Base-by-base conservation (phyloP, 495 filamentous ascomycete species). In the Tricharina praecox region DNA sequence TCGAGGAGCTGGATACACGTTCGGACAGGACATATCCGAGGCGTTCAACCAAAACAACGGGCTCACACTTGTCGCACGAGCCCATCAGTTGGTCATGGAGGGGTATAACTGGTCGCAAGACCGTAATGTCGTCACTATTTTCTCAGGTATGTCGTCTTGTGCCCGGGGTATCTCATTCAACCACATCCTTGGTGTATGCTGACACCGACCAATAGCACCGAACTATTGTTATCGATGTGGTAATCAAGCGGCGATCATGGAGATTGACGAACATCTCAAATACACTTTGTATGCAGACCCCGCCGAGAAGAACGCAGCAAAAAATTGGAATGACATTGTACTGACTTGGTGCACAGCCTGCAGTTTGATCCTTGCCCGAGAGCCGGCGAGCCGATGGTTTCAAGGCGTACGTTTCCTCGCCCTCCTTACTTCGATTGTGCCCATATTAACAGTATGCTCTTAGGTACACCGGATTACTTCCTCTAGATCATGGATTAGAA, bases 1-100 rank as follows among this genome's bases (percentile, higher is more conserved):
- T 50, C 77, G 90, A 66, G 90, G 90, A 66, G 90, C 90, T 52
- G 90, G 90, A 45, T 97, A 97, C 68, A 97, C 90, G 25, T 97
- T 97, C 65, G 90, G 90, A 50, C 90, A 97, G 70, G 90, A 97
- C 64, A 97, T 97, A 58, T 95, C 88, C 8, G 90, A 97, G 68
- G 90, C 90, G 3, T 97, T 97, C 72, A 97, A 97, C 67, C 90
- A 97, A 66, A 97, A 97, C 72, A 97, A 97, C 58, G 90, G 90
- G 44, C 70, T 97, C 69, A 96, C 90, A 50, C 72, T 96, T 44
- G 85, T 96, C 52, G 88, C 88, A 48, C 72, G 87, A 56, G 87
- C 87, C 19, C 87, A 95, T 71, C 87, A 95, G 67, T 68, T 95
- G 66, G 87, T 95, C 25, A 95, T 95, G 87, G 87, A 95, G 60